Percentiles rank a stretch among this genome's conserved stretches.
Conservation (phyloP, 805 yeast genomes). For the Brettanomyces custersianus region DNA sequence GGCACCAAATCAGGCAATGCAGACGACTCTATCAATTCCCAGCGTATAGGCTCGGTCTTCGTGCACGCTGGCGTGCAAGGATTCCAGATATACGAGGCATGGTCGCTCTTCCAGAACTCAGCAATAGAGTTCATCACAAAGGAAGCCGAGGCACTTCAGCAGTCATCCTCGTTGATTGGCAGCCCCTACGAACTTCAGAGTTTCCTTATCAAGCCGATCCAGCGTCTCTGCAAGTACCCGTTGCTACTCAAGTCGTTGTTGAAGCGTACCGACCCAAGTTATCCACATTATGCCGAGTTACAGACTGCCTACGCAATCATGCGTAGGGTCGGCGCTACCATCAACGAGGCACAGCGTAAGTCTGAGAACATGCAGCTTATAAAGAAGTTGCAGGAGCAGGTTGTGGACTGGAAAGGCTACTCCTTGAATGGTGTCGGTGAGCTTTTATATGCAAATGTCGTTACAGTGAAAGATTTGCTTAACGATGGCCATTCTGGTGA, state of each 20-base stretch:
- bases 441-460: conserved; percentile 63
- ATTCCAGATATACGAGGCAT: conserved; percentile 84
- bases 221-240: conserved; percentile 93
- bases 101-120: conserved; percentile 84
- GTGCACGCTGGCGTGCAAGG: conserved; percentile 72
- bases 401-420: conserved; percentile 89
- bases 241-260: conserved; percentile 66
- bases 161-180: conserved; percentile 54
- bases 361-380: conserved; percentile 75
- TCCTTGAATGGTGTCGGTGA: conserved; percentile 76
- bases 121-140: conserved; percentile 73
- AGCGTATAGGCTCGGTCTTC: conserved; percentile 84
- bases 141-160: conserved; percentile 48
- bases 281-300: conserved; percentile 58
- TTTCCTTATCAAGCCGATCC: conserved; percentile 87
- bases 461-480: conserved; percentile 52
- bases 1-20: too few species aligned
- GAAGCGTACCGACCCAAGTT: conserved; percentile 46
- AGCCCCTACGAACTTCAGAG: conserved; percentile 87
- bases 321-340: conserved; percentile 75
- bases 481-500: conserved; percentile 53
- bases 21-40: too few species aligned
- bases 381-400: conserved; percentile 61
- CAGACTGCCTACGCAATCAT: conserved; percentile 62
- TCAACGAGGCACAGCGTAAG: conserved; percentile 89